A percentile compares a stretch with the other conserved stretches of the same genome.
These are phyloP conservation scores for Zizania palustris DNA, from an alignment of 202 grass and related monocot species.

Conservation along the genomic window DNA sequence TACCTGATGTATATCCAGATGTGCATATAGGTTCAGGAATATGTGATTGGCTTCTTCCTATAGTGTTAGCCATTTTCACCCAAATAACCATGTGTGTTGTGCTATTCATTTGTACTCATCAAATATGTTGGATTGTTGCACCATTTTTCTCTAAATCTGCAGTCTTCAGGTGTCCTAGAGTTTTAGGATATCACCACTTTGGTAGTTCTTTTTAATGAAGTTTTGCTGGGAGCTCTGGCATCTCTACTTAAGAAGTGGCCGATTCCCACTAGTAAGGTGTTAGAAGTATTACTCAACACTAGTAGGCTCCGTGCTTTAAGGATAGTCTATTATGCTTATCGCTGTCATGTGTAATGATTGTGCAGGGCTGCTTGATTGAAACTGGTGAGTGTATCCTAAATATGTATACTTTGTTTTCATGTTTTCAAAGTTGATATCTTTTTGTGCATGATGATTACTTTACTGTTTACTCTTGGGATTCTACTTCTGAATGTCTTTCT, in stretches of 20 bases:
- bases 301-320: too few species aligned
- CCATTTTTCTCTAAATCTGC: background rate
- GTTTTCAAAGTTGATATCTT: background rate
- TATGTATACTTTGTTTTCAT: background rate
- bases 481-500: background rate
- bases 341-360: too few species aligned
- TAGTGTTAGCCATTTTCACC: background rate
- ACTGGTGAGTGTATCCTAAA: background rate
- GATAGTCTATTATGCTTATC: too few species aligned
- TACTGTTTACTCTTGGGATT: background rate
- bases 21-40: slow-evolving; percentile 5
- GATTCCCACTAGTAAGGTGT: too few species aligned
- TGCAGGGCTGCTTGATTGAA: background rate
- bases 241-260: background rate
- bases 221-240: background rate
- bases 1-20: slow-evolving; percentile 1
- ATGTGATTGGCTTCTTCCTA: background rate
- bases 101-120: background rate
- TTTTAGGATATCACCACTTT: background rate
- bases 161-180: background rate
- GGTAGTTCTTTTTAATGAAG: background rate
- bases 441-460: slow-evolving; percentile 28
- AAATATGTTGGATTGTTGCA: background rate
- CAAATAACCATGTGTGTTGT: background rate
- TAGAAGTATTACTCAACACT: too few species aligned